Percentiles rank a stretch among this genome's conserved stretches.
phyloP scores from a whole-genome alignment of 768 basidiomycete species.

The Macrolepiota dolichaula region DNA sequence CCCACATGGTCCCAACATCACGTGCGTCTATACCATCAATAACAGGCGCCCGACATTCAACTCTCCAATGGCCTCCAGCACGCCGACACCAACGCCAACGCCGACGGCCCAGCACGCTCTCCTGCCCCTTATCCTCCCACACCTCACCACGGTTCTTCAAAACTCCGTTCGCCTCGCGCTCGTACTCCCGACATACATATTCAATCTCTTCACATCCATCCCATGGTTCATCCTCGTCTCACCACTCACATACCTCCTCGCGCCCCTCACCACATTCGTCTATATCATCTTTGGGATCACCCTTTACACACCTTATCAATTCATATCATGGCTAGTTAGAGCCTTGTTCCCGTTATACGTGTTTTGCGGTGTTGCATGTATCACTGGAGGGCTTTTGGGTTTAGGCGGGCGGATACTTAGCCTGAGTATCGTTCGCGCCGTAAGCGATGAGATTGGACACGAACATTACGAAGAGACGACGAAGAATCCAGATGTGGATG shows the following conservation, averaged over 20 bases:
- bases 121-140: not conserved
- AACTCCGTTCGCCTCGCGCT: constrained; percentile 1
- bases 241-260: constrained; percentile 39
- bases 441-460: not conserved
- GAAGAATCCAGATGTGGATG: not conserved
- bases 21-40: not conserved
- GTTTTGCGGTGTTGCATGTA: constrained; percentile 52
- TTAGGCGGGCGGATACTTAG: constrained; percentile 26
- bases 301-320: constrained; percentile 42
- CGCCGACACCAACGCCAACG: not conserved
- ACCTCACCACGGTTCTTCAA: not conserved
- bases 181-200: constrained; percentile 7
- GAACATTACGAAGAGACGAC: not conserved
- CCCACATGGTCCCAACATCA: not conserved
- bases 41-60: not conserved
- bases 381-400: constrained; percentile 46
- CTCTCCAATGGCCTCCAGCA: not conserved
- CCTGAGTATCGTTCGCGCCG: not conserved
- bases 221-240: constrained; percentile 23
- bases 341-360: constrained; percentile 54
- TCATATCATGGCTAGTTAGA: constrained; percentile 34
- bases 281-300: constrained; percentile 38
- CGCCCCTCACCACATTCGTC: constrained; percentile 42
- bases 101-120: not conserved
- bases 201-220: constrained; percentile 17